Conservation (phyloP, 805 yeast genomes). For the Starmerella gropengiesseri region DNA sequence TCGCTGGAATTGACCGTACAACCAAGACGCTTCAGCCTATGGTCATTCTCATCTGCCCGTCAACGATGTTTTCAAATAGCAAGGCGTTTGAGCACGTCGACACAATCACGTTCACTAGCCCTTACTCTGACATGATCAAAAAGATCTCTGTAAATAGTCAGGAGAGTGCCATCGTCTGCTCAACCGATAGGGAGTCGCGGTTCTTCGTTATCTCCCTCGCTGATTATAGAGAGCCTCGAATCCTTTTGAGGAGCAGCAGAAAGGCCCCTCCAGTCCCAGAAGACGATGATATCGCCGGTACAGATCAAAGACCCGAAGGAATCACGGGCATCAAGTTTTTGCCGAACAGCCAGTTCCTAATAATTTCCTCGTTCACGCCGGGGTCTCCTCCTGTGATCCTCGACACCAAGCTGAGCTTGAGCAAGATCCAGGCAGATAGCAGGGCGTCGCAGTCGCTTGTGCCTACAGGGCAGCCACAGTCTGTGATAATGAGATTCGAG, state of each 20-base stretch:
- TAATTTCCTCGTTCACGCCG: conserved; percentile 45
- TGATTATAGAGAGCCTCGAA: conserved; percentile 51
- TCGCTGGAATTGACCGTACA: conserved; percentile 25
- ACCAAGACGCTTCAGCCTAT: conserved; percentile 44
- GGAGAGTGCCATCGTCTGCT: conserved; percentile 59
- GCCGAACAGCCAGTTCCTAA: conserved; percentile 48
- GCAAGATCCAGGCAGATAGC: neutral
- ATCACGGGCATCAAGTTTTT: conserved; percentile 71
- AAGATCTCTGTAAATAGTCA: conserved; percentile 61
- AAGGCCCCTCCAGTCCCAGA: conserved; percentile 46
- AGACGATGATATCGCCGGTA: conserved; percentile 51
- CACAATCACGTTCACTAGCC: conserved; percentile 65
- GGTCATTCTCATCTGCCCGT: conserved; percentile 45
- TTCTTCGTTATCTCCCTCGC: conserved; percentile 62
- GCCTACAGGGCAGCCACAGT: conserved; percentile 41
- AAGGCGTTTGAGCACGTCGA: conserved; percentile 33
- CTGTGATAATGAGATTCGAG: conserved; percentile 50
- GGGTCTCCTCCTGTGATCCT: conserved; percentile 57
- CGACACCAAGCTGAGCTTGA: conserved; percentile 35
- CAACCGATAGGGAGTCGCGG: conserved; percentile 67
- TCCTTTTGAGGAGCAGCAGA: conserved; percentile 58
- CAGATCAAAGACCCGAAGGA: conserved; percentile 65
- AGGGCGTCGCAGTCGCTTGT: conserved; percentile 14
- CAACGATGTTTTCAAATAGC: conserved; percentile 6
- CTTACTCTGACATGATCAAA: conserved; percentile 77